Evolutionary conservation across 1,284 basidiomycete genomes (phyloP).

Genomic region (Leccinum pseudoinsigne): DNA sequence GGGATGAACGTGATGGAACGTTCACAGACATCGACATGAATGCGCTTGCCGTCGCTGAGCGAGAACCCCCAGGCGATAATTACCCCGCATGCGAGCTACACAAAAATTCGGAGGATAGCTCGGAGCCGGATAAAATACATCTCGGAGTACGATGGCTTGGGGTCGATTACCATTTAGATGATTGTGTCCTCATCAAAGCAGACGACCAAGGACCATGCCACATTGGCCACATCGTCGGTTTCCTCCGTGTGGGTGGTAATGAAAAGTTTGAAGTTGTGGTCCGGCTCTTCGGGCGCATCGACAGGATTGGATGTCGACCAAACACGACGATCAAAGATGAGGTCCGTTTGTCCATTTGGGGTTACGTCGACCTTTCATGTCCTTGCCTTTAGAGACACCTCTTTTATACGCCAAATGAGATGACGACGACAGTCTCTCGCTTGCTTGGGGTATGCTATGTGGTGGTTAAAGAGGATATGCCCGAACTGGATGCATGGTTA

Average conservation of each 20-base stretch:
- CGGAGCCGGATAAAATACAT: constrained; percentile 24
- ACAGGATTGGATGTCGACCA: constrained; percentile 31
- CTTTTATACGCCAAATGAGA: constrained; percentile 44
- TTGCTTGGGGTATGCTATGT: constrained; percentile 53
- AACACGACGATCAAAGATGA: constrained; percentile 37
- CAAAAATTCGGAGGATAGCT: constrained; percentile 32
- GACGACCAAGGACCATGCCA: constrained; percentile 34
- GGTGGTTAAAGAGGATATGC: constrained; percentile 35
- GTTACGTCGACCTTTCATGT: background rate
- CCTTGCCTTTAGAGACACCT: constrained; percentile 26
- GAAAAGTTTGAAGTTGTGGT: constrained; percentile 21
- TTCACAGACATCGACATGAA: constrained; percentile 27
- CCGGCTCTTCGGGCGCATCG: constrained; percentile 37
- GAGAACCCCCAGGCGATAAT: constrained; percentile 42
- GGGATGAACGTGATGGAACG: constrained; percentile 19
- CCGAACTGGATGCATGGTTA: constrained; percentile 49
- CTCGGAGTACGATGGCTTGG: constrained; percentile 45
- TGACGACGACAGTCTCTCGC: constrained; percentile 34
- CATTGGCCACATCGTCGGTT: constrained; percentile 38
- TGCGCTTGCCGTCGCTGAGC: constrained; percentile 13
- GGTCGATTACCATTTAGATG: constrained; percentile 50
- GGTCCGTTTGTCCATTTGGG: constrained; percentile 23
- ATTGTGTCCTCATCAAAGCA: constrained; percentile 53
- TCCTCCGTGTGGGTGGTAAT: constrained; percentile 10
- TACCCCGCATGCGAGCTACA: constrained; percentile 47